Evolutionary conservation across 2,329 filamentous ascomycete species (phyloP), one percentile per base, ranked within the genome.

Genomic region (Fusarium sublunatum): DNA sequence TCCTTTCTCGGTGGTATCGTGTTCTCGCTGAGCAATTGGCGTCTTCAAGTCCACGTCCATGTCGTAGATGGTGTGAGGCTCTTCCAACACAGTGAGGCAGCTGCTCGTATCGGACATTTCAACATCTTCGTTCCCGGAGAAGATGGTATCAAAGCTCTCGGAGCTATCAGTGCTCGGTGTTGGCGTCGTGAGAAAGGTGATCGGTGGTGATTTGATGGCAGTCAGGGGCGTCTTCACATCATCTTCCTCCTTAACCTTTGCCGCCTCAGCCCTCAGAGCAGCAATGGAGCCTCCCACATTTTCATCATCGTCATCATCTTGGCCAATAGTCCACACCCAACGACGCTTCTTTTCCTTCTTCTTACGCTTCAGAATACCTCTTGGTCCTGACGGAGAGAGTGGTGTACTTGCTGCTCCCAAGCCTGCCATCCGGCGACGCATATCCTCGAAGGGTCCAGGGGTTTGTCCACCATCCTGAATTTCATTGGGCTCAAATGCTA

Each of bases 281-380:
- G 77, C 74, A 19, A 81, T 73, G 3, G 80, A 79, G 1, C 77
- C 80, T 32, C 77, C 78, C 5, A 80, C 72, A 29, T 78, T 75
- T 52, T 78, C 76, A 43, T 80, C 76, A 12, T 79, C 78, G 7
- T 82, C 78, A 2, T 79, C 81, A 1, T 84, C 83, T 56, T 82
- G 80, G 3, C 82, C 84, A 40, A 89, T 88, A 2, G 87, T 89
- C 87, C 87, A 89, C 32, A 87, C 83, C 87, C 86, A 89, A 39
- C 82, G 82, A 11, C 86, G 78, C 74, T 84, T 87, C 80, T 86
- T 88, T 64, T 88, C 86, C 70, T 78, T 79, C 29, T 76, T 72
- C 59, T 81, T 86, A 9, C 81, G 78, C 71, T 86, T 87, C n/a
- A 81, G 79, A 43, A 84, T 76, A 3, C 81, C 81, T 1, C 75